Conservation (phyloP, 371 early-diverging fungal species). For the Conidiobolus incongruus region DNA sequence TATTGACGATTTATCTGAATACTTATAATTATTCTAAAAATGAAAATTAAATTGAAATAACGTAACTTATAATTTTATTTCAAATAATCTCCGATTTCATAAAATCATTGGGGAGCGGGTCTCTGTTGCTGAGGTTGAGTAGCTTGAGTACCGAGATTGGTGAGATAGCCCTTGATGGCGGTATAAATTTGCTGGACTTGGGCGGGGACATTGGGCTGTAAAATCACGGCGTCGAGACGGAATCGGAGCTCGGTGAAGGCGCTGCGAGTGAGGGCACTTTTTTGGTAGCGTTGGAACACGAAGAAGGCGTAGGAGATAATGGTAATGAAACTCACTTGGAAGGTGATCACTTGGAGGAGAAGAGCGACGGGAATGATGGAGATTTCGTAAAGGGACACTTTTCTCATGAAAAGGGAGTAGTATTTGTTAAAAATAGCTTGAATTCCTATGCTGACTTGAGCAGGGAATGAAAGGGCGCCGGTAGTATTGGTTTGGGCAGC, state of each 20-base stretch:
- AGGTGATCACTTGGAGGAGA: neutral
- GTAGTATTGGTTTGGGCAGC: neutral
- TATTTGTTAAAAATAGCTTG: neutral
- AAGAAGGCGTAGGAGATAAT: neutral
- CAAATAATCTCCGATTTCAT: no score
- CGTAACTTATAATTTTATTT: no score
- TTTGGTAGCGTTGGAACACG: neutral
- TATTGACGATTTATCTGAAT: no score
- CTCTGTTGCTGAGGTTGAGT: neutral
- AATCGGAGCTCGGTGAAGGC: neutral
- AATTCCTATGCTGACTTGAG: neutral
- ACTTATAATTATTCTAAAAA: no score
- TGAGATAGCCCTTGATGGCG: neutral
- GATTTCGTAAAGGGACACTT: neutral
- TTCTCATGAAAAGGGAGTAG: neutral
- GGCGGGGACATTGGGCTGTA: neutral
- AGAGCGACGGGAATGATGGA: neutral
- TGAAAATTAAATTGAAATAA: no score
- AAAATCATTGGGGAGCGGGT: neutral
- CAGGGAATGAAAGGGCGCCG: neutral
- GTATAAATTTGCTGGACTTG: neutral
- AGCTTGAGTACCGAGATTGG: neutral
- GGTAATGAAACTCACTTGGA: neutral
- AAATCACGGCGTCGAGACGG: neutral
- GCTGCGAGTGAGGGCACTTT: neutral